phyloP scores from a whole-genome alignment of 176 grass and related monocot genomes.

The Secale cereale region DNA sequence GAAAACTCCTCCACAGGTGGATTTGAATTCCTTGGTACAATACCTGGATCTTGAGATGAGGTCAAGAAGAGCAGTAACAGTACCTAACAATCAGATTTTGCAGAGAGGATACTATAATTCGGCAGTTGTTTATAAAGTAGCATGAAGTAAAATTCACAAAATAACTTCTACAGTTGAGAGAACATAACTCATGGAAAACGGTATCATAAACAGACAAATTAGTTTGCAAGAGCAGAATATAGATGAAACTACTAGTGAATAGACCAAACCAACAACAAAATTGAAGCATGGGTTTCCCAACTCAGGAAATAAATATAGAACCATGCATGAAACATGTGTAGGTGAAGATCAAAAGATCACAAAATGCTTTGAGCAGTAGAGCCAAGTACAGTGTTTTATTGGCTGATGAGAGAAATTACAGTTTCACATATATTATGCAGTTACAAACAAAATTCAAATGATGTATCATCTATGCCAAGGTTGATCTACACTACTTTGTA shows the following conservation, averaged over 20 bases:
- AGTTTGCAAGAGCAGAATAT: constrained; percentile 1
- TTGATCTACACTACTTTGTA: not conserved
- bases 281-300: not conserved
- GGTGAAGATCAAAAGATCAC: not conserved
- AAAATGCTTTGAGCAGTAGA: not conserved
- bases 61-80: constrained; percentile 86
- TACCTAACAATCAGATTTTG: constrained; percentile 68
- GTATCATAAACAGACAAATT: not conserved
- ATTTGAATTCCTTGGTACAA: constrained; percentile 79
- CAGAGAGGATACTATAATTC: constrained; percentile 44
- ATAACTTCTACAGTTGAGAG: not conserved
- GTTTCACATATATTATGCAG: not conserved
- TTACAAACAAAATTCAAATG: not conserved
- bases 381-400: not conserved
- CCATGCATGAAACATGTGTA: not conserved
- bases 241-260: not conserved
- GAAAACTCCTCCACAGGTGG: constrained; percentile 86
- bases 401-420: not conserved
- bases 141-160: constrained; percentile 25
- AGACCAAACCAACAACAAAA: not conserved
- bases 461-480: not conserved
- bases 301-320: constrained; percentile 14
- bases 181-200: constrained; percentile 11
- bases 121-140: constrained; percentile 9
- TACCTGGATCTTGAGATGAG: constrained; percentile 91